phyloP scores from a whole-genome alignment of 2,329 filamentous ascomycete genomes.

The Helotiales sp. region DNA sequence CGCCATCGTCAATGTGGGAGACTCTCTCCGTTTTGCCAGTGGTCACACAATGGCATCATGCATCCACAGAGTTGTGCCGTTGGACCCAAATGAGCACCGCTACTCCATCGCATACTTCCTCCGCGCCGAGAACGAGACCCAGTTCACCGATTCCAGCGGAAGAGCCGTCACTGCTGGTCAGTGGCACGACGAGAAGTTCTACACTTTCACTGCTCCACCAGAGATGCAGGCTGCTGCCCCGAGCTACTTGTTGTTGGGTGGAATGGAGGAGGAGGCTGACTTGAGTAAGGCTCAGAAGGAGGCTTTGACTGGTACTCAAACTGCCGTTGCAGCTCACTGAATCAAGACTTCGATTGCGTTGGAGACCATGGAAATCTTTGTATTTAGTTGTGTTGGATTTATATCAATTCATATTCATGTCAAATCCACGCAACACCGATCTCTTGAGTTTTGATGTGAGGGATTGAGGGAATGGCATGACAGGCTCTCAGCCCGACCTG shows the following conservation, averaged over 20 bases:
- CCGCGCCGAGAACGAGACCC: constrained; percentile 59
- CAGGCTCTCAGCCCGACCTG: too few relatives aligned
- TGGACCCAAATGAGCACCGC: constrained; percentile 56
- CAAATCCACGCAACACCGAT: too few relatives aligned
- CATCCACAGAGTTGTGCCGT: constrained; percentile 62
- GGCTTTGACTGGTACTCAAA: not conserved
- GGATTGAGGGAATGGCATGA: too few relatives aligned
- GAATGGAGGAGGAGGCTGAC: constrained; percentile 52
- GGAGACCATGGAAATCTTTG: not conserved
- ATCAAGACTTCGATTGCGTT: too few relatives aligned
- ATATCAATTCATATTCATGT: too few relatives aligned
- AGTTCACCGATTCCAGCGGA: constrained; percentile 57
- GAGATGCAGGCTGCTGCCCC: constrained; percentile 54
- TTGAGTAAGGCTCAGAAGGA: constrained; percentile 9
- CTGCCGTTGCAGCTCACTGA: not conserved
- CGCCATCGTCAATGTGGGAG: constrained; percentile 63
- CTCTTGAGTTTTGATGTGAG: too few relatives aligned
- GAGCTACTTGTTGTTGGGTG: constrained; percentile 54
- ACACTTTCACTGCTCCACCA: constrained; percentile 48
- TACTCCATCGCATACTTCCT: constrained; percentile 66
- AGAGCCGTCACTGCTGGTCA: constrained; percentile 57
- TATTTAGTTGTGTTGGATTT: not conserved
- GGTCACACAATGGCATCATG: constrained; percentile 59
- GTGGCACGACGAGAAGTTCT: constrained; percentile 62
- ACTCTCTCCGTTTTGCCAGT: constrained; percentile 61